phyloP scores from a whole-genome alignment of 441 rosid genomes.

The Adansonia grandidieri region DNA sequence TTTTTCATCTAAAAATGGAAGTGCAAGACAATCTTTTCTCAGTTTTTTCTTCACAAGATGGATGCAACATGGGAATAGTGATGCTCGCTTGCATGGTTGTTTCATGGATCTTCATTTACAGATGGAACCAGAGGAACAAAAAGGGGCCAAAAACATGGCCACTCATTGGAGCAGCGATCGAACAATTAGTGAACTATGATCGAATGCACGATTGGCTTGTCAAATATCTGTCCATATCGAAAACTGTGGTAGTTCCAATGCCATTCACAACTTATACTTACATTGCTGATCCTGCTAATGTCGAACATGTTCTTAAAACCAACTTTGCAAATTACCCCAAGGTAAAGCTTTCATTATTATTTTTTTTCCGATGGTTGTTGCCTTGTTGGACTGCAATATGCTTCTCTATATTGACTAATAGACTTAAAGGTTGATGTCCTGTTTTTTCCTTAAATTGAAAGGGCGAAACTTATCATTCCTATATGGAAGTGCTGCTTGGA shows the following conservation, averaged over 20 bases:
- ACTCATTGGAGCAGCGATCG: slow-evolving; percentile 83
- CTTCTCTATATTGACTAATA: neutral
- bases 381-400: neutral
- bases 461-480: slow-evolving; percentile 92
- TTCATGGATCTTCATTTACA: slow-evolving; percentile 68
- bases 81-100: slow-evolving; percentile 47
- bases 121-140: slow-evolving; percentile 74
- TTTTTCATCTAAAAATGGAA: slow-evolving; percentile 35
- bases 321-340: slow-evolving; percentile 84
- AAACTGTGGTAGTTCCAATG: slow-evolving; percentile 88
- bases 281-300: slow-evolving; percentile 88
- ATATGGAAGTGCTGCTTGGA: slow-evolving; percentile 95
- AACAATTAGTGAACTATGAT: slow-evolving; percentile 76
- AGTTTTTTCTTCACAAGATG: slow-evolving; percentile 29
- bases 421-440: neutral
- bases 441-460: slow-evolving; percentile 34
- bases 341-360: slow-evolving; percentile 42
- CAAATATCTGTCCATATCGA: slow-evolving; percentile 58
- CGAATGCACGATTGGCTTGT: slow-evolving; percentile 96
- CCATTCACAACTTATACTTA: slow-evolving; percentile 87
- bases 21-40: slow-evolving; percentile 20
- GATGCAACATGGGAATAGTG: slow-evolving; percentile 48
- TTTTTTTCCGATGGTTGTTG: neutral
- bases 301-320: slow-evolving; percentile 89
- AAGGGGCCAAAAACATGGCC: slow-evolving; percentile 95